Base-by-base conservation (phyloP, 106 monocot species). In the Gastrodia elata region DNA sequence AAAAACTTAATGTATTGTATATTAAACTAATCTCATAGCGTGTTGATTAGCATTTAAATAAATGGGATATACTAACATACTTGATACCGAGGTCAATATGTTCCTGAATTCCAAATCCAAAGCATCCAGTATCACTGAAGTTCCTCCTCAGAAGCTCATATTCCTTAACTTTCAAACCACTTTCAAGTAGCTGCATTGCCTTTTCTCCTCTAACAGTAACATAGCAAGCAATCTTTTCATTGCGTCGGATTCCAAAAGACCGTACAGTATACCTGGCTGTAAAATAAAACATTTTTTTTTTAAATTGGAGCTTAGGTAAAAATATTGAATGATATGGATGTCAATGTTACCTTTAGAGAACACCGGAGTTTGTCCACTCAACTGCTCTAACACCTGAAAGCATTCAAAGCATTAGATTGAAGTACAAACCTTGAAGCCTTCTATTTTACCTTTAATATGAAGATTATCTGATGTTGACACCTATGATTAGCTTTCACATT, bases 61-160 rank as follows among this genome's bases (percentile, higher is more conserved):
- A 2, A 68, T 48, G n/a, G 2, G 6, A 22, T 26, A 68, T 0
- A 71, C 18, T 41, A 30, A 24, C 84, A 68, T 85, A 91, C 91
- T 91, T 91, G 83, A 91, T 87, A 30, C 91, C 91, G 11, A 91
- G 81, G 79, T 91, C 91, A 72, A 91, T 91, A 44, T 87, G 91
- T 76, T 91, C 87, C 74, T 91, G 87, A 49, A 91, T 91, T 14
- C 91, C 91, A 83, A 91, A 91, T 14, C 91, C 91, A 81, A 91
- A 91, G 36, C 91, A 91, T 25, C 87, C 91, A 39, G 82, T 87
- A 38, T 91, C 91, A 75, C 87, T 91, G 67, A 91, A 91, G 48
- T 91, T 91, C 78, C 82, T 84, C 42, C 87, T 83, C 25, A 91
- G 56, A 71, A 87, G 59, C 52, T 91, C 91, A 44, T 91, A 91